These are phyloP conservation scores for Fusarium sp. DNA, from an alignment of 2,329 filamentous ascomycete species.

Conservation along the genomic window DNA sequence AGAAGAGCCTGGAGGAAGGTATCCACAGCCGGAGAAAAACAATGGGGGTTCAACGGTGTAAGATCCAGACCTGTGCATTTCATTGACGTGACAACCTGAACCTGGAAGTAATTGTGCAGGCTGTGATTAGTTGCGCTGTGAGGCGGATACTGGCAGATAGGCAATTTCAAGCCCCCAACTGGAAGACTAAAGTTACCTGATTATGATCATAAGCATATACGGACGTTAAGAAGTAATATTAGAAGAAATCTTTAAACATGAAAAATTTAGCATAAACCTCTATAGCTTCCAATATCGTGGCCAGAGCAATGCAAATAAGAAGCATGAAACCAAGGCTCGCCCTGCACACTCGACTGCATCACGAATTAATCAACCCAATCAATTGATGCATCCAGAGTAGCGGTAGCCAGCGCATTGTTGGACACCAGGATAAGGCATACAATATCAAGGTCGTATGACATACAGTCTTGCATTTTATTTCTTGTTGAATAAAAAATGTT, in stretches of 20 bases:
- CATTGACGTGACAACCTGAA: background rate
- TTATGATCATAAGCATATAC: too few relatives aligned
- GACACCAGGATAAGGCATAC: slow-evolving; percentile 13
- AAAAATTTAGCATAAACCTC: too few relatives aligned
- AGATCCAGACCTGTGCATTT: slow-evolving; percentile 23
- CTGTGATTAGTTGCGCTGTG: too few relatives aligned
- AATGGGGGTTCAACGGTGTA: slow-evolving; percentile 15
- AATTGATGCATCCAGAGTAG: slow-evolving; percentile 19
- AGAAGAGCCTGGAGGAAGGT: slow-evolving; percentile 32
- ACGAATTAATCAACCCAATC: slow-evolving; percentile 18
- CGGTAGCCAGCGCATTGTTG: slow-evolving; percentile 32
- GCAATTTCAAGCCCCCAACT: too few relatives aligned
- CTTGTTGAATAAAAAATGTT: background rate
- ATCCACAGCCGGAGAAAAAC: slow-evolving; percentile 26
- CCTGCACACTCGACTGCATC: slow-evolving; percentile 1
- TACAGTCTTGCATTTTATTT: background rate
- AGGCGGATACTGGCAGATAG: too few relatives aligned
- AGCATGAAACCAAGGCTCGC: slow-evolving; percentile 11
- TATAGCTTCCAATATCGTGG: too few relatives aligned
- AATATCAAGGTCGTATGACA: slow-evolving; percentile 15
- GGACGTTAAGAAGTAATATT: too few relatives aligned
- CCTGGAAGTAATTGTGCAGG: background rate
- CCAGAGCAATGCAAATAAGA: too few relatives aligned
- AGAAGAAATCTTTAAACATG: too few relatives aligned
- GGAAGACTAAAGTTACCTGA: too few relatives aligned